These are phyloP conservation scores for Zelopaecilomyces penicillatus DNA, from an alignment of 2,329 filamentous ascomycete genomes.

Conservation along the genomic window DNA sequence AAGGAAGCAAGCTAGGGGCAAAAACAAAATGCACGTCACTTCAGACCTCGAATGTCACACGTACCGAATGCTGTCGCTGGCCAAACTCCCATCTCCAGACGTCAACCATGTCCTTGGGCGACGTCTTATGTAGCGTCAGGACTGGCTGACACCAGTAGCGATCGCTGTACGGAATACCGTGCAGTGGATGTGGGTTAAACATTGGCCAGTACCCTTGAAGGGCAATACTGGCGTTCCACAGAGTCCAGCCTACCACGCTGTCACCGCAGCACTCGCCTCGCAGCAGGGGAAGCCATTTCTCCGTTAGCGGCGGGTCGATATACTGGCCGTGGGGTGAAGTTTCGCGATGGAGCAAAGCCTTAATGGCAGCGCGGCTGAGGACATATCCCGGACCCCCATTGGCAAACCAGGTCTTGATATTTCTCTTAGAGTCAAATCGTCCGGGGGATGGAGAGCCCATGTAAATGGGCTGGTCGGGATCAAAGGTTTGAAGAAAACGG, in stretches of 20 bases:
- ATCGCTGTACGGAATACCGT: slow-evolving; percentile 38
- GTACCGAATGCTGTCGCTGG: slow-evolving; percentile 23
- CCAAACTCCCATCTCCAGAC: slow-evolving; percentile 39
- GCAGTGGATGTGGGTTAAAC: slow-evolving; percentile 42
- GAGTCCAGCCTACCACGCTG: slow-evolving; percentile 39
- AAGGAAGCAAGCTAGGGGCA: background rate
- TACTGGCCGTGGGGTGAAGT: slow-evolving; percentile 26
- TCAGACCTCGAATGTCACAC: slow-evolving; percentile 5
- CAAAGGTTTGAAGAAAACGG: slow-evolving; percentile 39
- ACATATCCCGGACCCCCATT: slow-evolving; percentile 42
- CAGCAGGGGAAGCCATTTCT: slow-evolving; percentile 33
- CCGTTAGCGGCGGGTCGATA: slow-evolving; percentile 27
- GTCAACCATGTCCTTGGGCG: slow-evolving; percentile 37
- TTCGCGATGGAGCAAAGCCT: slow-evolving; percentile 29
- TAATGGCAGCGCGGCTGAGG: slow-evolving; percentile 35
- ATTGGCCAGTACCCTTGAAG: slow-evolving; percentile 41
- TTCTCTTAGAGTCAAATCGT: slow-evolving; percentile 19
- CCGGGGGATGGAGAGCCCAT: slow-evolving; percentile 41
- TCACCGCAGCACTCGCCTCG: slow-evolving; percentile 44
- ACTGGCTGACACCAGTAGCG: slow-evolving; percentile 43
- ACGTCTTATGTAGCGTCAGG: slow-evolving; percentile 40
- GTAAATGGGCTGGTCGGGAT: slow-evolving; percentile 36
- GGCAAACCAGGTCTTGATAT: slow-evolving; percentile 34
- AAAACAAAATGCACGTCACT: background rate
- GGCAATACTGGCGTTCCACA: slow-evolving; percentile 35